A percentile compares a stretch with the other conserved stretches of the same genome.
Conservation (phyloP, 139 green algal genomes). For the Coelastrella sp. region DNA sequence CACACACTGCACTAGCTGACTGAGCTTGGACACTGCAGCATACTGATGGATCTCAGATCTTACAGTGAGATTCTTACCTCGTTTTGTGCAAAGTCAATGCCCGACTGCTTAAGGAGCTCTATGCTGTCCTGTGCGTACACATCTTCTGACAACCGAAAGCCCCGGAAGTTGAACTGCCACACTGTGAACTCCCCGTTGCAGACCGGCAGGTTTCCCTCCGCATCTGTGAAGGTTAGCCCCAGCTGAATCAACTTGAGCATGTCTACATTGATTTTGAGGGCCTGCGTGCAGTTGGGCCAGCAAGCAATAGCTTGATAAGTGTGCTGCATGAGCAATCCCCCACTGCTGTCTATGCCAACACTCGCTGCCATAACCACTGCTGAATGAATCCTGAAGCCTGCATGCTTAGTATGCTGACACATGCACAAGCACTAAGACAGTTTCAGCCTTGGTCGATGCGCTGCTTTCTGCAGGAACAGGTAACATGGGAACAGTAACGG, state of each 20-base stretch:
- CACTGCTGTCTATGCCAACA: not conserved
- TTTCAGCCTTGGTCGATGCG: no score
- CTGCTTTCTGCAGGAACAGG: no score
- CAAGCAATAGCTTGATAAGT: not conserved
- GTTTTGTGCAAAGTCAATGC: slow-evolving; percentile 95
- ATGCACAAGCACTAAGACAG: no score
- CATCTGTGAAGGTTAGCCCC: slow-evolving; percentile 96
- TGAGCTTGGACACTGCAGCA: no score
- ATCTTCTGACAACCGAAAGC: slow-evolving; percentile 95
- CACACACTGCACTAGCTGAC: no score
- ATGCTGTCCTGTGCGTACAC: slow-evolving; percentile 98
- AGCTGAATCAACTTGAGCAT: slow-evolving; percentile 99
- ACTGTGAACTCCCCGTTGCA: slow-evolving; percentile 91
- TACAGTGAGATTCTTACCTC: not conserved
- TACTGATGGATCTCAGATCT: no score
- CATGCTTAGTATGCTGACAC: no score
- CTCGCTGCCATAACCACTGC: no score
- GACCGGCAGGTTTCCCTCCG: slow-evolving; percentile 88
- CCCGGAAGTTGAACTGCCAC: slow-evolving; percentile 99
- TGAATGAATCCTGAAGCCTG: no score
- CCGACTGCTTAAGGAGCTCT: slow-evolving; percentile 95
- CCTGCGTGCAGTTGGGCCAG: not conserved
- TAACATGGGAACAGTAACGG: no score
- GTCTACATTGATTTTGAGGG: slow-evolving; percentile 95
- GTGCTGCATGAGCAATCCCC: not conserved